These are phyloP conservation scores for Tetradesmus lagerheimii DNA, from an alignment of 139 green algal genomes.

Conservation along the genomic window DNA sequence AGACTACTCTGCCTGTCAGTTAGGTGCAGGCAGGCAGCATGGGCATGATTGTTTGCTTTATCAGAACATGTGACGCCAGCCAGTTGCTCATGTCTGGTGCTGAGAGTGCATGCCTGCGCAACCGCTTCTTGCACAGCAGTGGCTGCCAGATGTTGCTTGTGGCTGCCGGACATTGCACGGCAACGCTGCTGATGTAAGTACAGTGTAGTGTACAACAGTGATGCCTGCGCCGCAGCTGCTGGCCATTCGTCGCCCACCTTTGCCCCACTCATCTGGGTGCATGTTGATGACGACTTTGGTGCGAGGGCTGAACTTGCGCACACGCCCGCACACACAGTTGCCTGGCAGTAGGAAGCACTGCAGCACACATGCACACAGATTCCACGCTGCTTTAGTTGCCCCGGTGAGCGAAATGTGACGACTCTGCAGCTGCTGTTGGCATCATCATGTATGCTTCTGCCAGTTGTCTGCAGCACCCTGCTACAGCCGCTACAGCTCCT, in stretches of 20 bases:
- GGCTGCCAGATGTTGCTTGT: background rate
- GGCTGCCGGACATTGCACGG: too few species aligned
- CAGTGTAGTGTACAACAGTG: background rate
- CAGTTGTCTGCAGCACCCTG: background rate
- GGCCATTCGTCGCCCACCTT: background rate
- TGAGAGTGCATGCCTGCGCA: too few species aligned
- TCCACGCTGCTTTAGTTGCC: background rate
- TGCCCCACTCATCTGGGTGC: slow-evolving; percentile 35
- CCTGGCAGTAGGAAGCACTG: slow-evolving; percentile 39
- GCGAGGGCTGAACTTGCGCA: background rate
- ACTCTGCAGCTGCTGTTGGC: background rate
- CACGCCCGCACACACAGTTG: slow-evolving; percentile 16
- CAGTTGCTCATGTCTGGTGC: background rate
- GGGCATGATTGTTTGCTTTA: too few species aligned
- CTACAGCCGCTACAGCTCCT: too few species aligned
- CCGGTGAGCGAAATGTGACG: background rate
- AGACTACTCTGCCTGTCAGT: too few species aligned
- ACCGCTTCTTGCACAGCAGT: too few species aligned
- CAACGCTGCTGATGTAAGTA: too few species aligned
- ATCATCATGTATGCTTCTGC: background rate
- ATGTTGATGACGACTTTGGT: slow-evolving; percentile 32
- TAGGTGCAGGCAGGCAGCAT: background rate
- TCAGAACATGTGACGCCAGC: too few species aligned
- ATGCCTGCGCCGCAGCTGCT: background rate
- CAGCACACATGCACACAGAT: background rate